Conservation (phyloP, 169 alveolate genomes). For the Cryptosporidium xiaoi region DNA sequence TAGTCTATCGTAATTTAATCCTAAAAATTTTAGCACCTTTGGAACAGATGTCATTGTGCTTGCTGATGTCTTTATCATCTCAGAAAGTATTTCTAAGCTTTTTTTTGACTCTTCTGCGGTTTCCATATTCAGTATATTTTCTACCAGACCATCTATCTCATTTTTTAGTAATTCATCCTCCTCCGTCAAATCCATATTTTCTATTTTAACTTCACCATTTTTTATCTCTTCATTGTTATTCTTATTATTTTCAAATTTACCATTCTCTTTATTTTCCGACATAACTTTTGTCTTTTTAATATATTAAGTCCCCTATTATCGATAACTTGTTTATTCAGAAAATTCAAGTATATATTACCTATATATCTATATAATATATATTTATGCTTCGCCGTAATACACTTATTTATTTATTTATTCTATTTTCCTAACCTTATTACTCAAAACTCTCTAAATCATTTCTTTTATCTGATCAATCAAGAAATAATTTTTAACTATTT, state of each 20-base stretch:
- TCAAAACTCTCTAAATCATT: neutral
- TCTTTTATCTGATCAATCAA: no score
- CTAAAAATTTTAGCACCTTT: slow-evolving; percentile 84
- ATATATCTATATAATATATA: neutral
- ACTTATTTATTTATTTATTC: neutral
- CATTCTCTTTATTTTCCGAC: slow-evolving; percentile 42
- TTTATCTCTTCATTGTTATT: neutral
- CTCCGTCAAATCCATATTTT: slow-evolving; percentile 67
- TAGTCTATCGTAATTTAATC: slow-evolving; percentile 81
- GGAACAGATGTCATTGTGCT: slow-evolving; percentile 88
- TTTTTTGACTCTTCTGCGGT: slow-evolving; percentile 17
- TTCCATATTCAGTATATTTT: neutral
- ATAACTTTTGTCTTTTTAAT: neutral
- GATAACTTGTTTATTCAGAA: no score
- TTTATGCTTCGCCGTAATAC: neutral
- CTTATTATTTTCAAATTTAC: slow-evolving; percentile 17
- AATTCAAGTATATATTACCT: neutral
- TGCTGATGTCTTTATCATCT: slow-evolving; percentile 81
- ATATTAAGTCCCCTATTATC: no score
- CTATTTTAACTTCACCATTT: slow-evolving; percentile 13
- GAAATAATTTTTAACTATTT: neutral
- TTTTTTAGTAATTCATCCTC: slow-evolving; percentile 43
- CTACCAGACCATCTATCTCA: slow-evolving; percentile 49
- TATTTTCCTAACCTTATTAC: neutral
- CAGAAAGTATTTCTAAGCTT: slow-evolving; percentile 20